Base-by-base conservation (phyloP, 768 basidiomycete genomes). In the Boletales sp. region DNA sequence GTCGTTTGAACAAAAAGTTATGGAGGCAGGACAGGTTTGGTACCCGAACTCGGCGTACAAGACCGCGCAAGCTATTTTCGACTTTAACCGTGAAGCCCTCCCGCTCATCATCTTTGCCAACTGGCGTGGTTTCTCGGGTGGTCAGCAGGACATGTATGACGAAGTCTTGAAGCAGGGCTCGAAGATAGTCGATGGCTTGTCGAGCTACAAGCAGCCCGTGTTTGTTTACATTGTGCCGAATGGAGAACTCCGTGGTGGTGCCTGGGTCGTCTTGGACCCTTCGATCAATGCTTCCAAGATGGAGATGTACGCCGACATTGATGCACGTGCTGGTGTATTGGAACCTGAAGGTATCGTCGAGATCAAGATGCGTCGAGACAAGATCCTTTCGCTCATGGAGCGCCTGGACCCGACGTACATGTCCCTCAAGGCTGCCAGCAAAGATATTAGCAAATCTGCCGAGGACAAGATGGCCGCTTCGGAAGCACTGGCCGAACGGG, bases 21-120 rank as follows among this genome's bases (percentile, higher is more conserved):
- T 98, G 87, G 94, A 98, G 67, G 96, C 96, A n/a, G 96, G 96
- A 58, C 93, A 95, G 70, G 96, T 98, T 21, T 99, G 96, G 96
- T 98, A 97, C 69, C 96, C 96, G 33, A 98, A 99, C 71, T 95
- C 93, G 6, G 94, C 96, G 7, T 94, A 96, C 77, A 99, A 99
- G 80, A 99, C 96, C 8, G 96, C 94, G 8, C 96, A 98, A 63
- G 95, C 96, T 14, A 98, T 98, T 75, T 94, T 94, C 70, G 96
- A 99, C 73, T 91, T 98, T 76, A 89, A 95, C 72, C 87, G 96
- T 38, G 96, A 99, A 71, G 92, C 90, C 19, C 76, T 99, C 13
- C 96, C 96, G 5, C 78, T 99, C 52, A 94, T 98, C 69, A 94
- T 99, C 70, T 97, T 99, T 64, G 96, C 96, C 48, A 99, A 99